These are phyloP conservation scores for Adansonia grandidieri DNA, from an alignment of 441 rosid genomes.

Conservation along the genomic window DNA sequence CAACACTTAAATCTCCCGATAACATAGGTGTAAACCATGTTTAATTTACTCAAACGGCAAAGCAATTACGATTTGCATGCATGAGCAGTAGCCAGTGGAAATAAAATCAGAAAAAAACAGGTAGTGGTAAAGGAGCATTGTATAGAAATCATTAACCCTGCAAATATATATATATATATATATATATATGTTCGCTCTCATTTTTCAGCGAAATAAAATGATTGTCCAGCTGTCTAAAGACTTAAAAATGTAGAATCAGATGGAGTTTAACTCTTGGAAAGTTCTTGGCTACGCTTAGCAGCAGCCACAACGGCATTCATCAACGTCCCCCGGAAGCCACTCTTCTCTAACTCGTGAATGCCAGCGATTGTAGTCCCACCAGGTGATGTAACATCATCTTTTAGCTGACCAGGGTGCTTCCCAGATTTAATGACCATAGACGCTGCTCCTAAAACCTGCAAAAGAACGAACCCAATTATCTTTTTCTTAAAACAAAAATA, in stretches of 20 bases:
- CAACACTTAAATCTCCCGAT: no score
- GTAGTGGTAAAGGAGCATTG: not conserved
- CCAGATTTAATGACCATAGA: slow-evolving; percentile 73
- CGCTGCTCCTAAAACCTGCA: slow-evolving; percentile 93
- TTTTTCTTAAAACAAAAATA: not conserved
- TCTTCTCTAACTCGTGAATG: slow-evolving; percentile 86
- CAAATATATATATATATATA: not conserved
- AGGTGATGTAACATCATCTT: slow-evolving; percentile 88
- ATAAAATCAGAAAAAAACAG: not conserved
- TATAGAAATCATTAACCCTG: not conserved
- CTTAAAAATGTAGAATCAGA: not conserved
- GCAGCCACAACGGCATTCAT: slow-evolving; percentile 98
- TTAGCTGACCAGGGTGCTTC: slow-evolving; percentile 89
- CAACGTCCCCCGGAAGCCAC: slow-evolving; percentile 71
- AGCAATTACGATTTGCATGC: not conserved
- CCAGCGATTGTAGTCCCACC: slow-evolving; percentile 95
- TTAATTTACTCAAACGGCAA: no score
- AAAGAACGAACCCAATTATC: not conserved
- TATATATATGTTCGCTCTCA: not conserved
- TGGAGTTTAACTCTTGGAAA: slow-evolving; percentile 53
- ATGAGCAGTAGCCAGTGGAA: not conserved
- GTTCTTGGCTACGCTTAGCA: slow-evolving; percentile 70
- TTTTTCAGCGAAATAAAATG: not conserved
- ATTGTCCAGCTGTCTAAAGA: not conserved
- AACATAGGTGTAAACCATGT: not conserved